These are phyloP conservation scores for Endocladia muricata DNA, from an alignment of 31 red algal species.

Conservation along the genomic window DNA sequence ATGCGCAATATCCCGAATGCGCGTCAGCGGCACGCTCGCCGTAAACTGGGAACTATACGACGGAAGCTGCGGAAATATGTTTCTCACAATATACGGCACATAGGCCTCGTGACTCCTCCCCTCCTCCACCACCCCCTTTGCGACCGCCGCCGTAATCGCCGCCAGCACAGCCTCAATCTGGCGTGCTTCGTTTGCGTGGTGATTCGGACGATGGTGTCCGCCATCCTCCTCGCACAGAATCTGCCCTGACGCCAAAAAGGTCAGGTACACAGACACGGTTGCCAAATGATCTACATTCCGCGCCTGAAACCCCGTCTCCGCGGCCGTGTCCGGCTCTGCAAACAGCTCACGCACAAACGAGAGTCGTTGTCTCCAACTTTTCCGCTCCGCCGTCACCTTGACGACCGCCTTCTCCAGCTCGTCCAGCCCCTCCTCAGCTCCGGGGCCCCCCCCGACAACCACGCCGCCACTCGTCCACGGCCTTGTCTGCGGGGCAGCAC, in stretches of 20 bases:
- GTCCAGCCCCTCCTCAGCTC: conserved; percentile 7
- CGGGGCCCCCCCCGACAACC: background rate
- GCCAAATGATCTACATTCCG: conserved; percentile 37
- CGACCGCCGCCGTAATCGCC: background rate
- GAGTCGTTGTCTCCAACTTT: conserved; percentile 63
- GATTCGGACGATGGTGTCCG: conserved; percentile 77
- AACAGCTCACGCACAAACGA: conserved; percentile 55
- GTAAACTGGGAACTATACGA: conserved; percentile 72
- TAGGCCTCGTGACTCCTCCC: background rate
- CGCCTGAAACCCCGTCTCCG: conserved; percentile 20
- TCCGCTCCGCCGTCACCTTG: conserved; percentile 13
- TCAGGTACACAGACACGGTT: conserved; percentile 56
- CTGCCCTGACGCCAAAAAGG: conserved; percentile 61
- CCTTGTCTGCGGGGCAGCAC: background rate
- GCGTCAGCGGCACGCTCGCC: conserved; percentile 67
- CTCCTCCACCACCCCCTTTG: background rate
- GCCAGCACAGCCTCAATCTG: conserved; percentile 44
- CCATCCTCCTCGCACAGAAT: conserved; percentile 74
- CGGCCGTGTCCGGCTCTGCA: conserved; percentile 17
- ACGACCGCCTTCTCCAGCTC: conserved; percentile 51
- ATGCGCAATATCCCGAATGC: conserved; percentile 86
- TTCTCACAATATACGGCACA: conserved; percentile 52
- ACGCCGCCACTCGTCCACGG: conserved; percentile 1
- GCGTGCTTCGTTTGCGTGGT: conserved; percentile 62
- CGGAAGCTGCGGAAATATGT: conserved; percentile 73